These are phyloP conservation scores for Fusarium domesticum DNA, from an alignment of 2,329 filamentous ascomycete genomes.

Conservation along the genomic window DNA sequence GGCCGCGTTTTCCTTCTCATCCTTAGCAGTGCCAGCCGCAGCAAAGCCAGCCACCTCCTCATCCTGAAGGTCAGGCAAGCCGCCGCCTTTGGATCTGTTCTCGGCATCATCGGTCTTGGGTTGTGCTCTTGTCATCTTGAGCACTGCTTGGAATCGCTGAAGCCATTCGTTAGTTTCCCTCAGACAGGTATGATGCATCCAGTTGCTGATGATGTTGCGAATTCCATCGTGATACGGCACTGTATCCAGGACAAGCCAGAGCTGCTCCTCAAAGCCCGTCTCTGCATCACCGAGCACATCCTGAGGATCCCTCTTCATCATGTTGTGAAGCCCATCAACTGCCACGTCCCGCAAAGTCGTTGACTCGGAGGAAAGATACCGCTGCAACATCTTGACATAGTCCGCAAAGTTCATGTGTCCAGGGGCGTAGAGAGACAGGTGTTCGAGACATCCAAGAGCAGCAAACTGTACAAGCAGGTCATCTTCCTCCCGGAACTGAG, in stretches of 20 bases:
- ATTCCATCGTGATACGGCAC: conserved; percentile 73
- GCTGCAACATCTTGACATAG: conserved; percentile 81
- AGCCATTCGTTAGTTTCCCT: conserved; percentile 82
- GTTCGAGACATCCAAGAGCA: conserved; percentile 80
- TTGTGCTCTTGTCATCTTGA: conserved; percentile 80
- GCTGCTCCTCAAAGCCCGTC: conserved; percentile 78
- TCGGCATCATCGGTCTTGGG: conserved; percentile 50
- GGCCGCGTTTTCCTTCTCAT: conserved; percentile 50
- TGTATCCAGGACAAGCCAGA: conserved; percentile 86
- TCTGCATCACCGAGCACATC: conserved; percentile 76
- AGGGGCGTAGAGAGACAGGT: conserved; percentile 87
- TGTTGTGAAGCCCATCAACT: conserved; percentile 83
- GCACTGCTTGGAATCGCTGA: conserved; percentile 78
- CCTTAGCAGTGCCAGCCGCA: conserved; percentile 59
- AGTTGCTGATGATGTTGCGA: conserved; percentile 85
- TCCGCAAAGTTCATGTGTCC: conserved; percentile 78
- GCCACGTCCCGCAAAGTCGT: conserved; percentile 72
- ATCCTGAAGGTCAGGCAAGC: conserved; percentile 79
- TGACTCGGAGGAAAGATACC: conserved; percentile 68
- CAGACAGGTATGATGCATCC: conserved; percentile 87
- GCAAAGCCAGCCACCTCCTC: conserved; percentile 96
- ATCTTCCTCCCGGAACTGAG: conserved; percentile 75
- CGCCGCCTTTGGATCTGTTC: conserved; percentile 44
- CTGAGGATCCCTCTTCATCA: conserved; percentile 89
- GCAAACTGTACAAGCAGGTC: conserved; percentile 69